These are phyloP conservation scores for Prunus kanzakura DNA, from an alignment of 306 rosid genomes.

Conservation along the genomic window DNA sequence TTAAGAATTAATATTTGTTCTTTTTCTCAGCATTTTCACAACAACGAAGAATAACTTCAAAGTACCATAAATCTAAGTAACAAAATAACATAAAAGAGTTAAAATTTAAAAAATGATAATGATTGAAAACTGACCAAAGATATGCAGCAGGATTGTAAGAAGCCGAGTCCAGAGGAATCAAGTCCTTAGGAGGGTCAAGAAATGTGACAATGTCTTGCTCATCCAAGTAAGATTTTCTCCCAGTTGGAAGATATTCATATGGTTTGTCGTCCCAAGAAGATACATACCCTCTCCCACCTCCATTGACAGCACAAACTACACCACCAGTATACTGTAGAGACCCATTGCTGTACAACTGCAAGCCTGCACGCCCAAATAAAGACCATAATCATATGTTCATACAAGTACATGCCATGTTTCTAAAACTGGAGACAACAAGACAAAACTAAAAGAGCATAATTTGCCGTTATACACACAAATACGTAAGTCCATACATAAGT, in stretches of 20 bases:
- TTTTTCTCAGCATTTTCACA: neutral
- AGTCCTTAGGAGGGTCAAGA: constrained; percentile 75
- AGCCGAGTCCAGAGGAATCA: constrained; percentile 62
- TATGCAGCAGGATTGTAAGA: constrained; percentile 85
- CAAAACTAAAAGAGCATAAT: neutral
- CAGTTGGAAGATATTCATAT: constrained; percentile 52
- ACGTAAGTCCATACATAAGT: neutral
- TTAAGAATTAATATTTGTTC: neutral
- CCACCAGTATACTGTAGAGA: constrained; percentile 13
- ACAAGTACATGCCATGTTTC: neutral
- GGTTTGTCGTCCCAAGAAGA: constrained; percentile 74
- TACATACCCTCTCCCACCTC: constrained; percentile 30
- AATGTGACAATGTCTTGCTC: constrained; percentile 73
- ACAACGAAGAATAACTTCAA: neutral
- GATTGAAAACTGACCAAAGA: constrained; percentile 50
- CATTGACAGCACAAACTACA: constrained; percentile 22
- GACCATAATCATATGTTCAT: neutral
- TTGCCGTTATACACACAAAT: neutral
- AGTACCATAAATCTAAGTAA: neutral
- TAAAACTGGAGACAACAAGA: neutral
- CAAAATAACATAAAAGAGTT: neutral
- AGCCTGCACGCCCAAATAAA: constrained; percentile 27
- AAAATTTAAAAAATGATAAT: neutral
- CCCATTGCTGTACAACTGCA: constrained; percentile 19
- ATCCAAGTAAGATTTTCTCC: constrained; percentile 58